Conservation (phyloP, 2,329 filamentous ascomycete genomes). For the Helotiales sp. region DNA sequence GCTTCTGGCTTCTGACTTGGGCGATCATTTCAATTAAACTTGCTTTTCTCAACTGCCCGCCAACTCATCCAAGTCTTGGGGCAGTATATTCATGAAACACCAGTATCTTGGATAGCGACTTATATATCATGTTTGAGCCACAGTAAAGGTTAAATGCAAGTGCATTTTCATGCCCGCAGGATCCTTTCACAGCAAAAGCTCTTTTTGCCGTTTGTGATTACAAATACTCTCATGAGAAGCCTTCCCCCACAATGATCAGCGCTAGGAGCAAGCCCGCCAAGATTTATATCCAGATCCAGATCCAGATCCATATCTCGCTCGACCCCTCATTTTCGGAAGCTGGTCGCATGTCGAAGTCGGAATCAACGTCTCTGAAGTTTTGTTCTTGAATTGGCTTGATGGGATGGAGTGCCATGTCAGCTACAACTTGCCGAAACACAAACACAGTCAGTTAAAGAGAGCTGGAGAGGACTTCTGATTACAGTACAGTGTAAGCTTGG, state of each 20-base stretch:
- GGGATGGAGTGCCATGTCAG: background rate
- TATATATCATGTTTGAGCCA: too few relatives aligned
- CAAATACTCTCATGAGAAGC: background rate
- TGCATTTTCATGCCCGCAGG: background rate
- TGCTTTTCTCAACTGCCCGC: conserved; percentile 1
- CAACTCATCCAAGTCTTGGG: conserved; percentile 7
- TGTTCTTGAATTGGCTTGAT: background rate
- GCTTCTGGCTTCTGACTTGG: too few relatives aligned
- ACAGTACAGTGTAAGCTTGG: background rate
- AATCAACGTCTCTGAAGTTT: background rate
- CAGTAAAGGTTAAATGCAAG: background rate
- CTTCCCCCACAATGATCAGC: conserved; percentile 14
- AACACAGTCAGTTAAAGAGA: conserved; percentile 1
- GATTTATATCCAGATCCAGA: conserved; percentile 7
- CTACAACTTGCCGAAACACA: background rate
- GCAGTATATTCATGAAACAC: conserved; percentile 7
- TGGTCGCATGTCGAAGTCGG: conserved; percentile 8
- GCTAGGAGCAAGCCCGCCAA: conserved; percentile 13
- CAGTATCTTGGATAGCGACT: background rate
- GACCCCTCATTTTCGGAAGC: background rate
- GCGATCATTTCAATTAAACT: background rate
- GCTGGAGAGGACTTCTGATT: background rate
- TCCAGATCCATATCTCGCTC: conserved; percentile 10
- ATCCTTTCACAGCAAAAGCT: too few relatives aligned
- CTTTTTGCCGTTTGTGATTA: background rate